phyloP scores from a whole-genome alignment of 163 green algal species.

The Prototheca wickerhamii region DNA sequence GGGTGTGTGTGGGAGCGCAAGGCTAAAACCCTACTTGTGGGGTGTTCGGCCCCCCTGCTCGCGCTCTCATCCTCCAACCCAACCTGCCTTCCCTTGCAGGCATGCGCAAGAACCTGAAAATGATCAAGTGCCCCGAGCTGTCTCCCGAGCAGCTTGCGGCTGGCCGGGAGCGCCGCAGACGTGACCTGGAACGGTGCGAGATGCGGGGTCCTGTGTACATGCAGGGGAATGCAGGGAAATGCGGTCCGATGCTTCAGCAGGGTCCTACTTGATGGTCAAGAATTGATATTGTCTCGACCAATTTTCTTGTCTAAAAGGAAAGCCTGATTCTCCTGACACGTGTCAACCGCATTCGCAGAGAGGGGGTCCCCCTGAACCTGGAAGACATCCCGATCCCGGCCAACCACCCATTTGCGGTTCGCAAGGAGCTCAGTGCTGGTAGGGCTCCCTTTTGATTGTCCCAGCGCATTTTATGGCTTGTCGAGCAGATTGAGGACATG shows the following conservation, averaged over 20 bases:
- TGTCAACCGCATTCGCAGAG: slow-evolving; percentile 3
- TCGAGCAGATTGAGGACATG: background rate
- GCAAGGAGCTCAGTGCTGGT: slow-evolving; percentile 30
- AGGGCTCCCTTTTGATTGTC: background rate
- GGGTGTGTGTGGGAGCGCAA: too few relatives aligned
- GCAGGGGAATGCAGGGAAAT: background rate
- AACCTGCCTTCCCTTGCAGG: slow-evolving; percentile 1
- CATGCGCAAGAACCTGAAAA: slow-evolving; percentile 42
- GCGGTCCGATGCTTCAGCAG: background rate
- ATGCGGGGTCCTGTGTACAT: too few relatives aligned
- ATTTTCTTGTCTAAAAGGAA: background rate
- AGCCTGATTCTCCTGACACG: background rate
- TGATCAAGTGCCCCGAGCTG: slow-evolving; percentile 35
- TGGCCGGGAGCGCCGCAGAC: slow-evolving; percentile 29
- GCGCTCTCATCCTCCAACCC: background rate
- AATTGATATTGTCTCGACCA: slow-evolving; percentile 2
- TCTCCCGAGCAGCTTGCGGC: slow-evolving; percentile 38
- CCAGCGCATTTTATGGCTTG: background rate
- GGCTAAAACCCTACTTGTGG: background rate
- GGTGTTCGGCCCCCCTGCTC: background rate
- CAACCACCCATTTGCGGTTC: slow-evolving; percentile 51
- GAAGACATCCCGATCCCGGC: slow-evolving; percentile 37
- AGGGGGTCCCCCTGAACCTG: slow-evolving; percentile 25
- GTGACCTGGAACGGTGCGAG: slow-evolving; percentile 20
- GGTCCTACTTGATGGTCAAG: too few relatives aligned